Evolutionary conservation across 2,329 filamentous ascomycete genomes (phyloP).

Genomic region (Penicillium fuscoglaucum): DNA sequence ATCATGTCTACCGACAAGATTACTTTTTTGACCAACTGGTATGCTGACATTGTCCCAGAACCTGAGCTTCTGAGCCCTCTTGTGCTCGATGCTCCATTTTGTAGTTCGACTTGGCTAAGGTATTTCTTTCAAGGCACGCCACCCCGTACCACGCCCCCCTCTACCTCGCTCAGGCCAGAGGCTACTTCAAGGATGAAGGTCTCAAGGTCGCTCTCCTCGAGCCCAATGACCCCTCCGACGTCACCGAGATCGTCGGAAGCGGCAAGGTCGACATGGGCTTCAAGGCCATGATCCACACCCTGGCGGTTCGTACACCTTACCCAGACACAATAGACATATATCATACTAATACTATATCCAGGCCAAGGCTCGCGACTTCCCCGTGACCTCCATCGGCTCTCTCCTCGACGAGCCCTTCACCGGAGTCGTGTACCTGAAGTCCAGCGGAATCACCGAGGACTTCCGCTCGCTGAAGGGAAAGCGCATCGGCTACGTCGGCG

Average conservation of each 20-base stretch:
- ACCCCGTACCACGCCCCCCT: conserved; percentile 78
- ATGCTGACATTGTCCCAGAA: conserved; percentile 35
- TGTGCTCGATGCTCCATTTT: background rate
- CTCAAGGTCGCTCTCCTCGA: conserved; percentile 76
- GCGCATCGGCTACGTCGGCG: conserved; percentile 75
- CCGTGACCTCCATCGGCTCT: conserved; percentile 70
- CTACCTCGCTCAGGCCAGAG: conserved; percentile 74
- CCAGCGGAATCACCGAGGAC: conserved; percentile 71
- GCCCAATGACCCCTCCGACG: conserved; percentile 77
- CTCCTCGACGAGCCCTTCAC: conserved; percentile 80
- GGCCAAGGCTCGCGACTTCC: conserved; percentile 75
- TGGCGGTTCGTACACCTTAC: conserved; percentile 56
- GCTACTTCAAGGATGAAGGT: conserved; percentile 71
- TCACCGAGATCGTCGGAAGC: conserved; percentile 76
- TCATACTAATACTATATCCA: conserved; percentile 31
- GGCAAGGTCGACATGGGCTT: conserved; percentile 76
- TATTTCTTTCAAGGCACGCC: conserved; percentile 62
- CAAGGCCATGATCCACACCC: conserved; percentile 82
- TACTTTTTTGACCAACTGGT: conserved; percentile 83
- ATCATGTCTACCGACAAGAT: conserved; percentile 81
- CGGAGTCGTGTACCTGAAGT: conserved; percentile 73
- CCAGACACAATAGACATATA: background rate
- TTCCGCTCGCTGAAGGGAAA: conserved; percentile 74
- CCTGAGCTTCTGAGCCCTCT: background rate
- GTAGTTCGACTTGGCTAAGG: conserved; percentile 30